These are phyloP conservation scores for Erodium maritimum DNA, from an alignment of 345 rosid species.

Conservation along the genomic window DNA sequence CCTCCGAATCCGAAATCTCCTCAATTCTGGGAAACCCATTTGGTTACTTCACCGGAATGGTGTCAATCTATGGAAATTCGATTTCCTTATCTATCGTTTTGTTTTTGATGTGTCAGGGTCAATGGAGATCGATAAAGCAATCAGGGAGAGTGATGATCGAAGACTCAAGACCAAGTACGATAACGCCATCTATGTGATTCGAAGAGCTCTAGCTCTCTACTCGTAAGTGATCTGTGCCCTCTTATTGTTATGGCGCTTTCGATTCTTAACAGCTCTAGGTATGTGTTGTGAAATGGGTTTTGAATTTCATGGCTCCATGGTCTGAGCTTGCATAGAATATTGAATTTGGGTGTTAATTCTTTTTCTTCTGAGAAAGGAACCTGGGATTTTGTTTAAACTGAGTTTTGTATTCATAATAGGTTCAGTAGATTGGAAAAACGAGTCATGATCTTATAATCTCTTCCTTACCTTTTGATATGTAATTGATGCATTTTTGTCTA, in stretches of 20 bases:
- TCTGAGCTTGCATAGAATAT: not conserved
- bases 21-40: slow-evolving; percentile 4
- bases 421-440: not conserved
- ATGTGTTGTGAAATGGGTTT: slow-evolving; percentile 6
- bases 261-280: slow-evolving; percentile 1
- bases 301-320: not conserved
- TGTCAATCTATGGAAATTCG: slow-evolving; percentile 1
- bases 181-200: slow-evolving; percentile 79
- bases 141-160: slow-evolving; percentile 67
- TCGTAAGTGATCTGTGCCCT: slow-evolving; percentile 39
- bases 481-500: too few species aligned
- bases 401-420: too few species aligned
- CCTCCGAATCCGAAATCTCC: not conserved
- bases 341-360: not conserved
- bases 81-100: slow-evolving; percentile 4
- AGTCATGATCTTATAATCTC: too few species aligned
- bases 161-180: slow-evolving; percentile 89
- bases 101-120: slow-evolving; percentile 13
- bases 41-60: not conserved
- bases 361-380: not conserved
- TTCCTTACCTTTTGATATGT: too few species aligned
- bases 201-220: slow-evolving; percentile 80
- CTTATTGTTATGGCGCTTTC: slow-evolving; percentile 2
- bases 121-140: slow-evolving; percentile 92
- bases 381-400: not conserved